Percentiles rank a stretch among this genome's conserved stretches.
These are phyloP conservation scores for Globisporangium okanoganense DNA, from an alignment of 352 stramenopile species.

Conservation along the genomic window DNA sequence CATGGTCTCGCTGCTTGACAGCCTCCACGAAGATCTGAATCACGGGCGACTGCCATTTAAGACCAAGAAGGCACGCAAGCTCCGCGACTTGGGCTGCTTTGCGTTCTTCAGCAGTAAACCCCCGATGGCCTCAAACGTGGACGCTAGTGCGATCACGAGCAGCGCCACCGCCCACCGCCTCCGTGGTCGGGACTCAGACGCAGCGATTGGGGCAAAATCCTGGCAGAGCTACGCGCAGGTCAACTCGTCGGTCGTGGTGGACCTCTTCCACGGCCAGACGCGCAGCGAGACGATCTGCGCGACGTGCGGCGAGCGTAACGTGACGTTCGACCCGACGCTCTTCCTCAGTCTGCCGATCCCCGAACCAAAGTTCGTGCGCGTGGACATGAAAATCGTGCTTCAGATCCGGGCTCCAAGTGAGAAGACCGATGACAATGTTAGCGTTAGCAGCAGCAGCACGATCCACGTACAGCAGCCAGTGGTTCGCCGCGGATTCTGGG, in stretches of 20 bases:
- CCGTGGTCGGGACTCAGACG: constrained; percentile 36
- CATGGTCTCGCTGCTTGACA: constrained; percentile 96
- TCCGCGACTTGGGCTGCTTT: constrained; percentile 19
- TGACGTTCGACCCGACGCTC: constrained; percentile 96
- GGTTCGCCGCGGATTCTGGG: constrained; percentile 44
- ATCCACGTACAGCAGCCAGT: constrained; percentile 13
- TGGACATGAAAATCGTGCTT: constrained; percentile 62
- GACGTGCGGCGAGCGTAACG: constrained; percentile 89
- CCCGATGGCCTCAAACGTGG: background rate
- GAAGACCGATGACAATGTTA: background rate
- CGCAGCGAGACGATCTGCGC: constrained; percentile 93
- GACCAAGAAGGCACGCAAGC: background rate
- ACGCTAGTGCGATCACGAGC: background rate
- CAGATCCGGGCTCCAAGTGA: constrained; percentile 19
- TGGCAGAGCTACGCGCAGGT: constrained; percentile 91
- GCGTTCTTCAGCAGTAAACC: constrained; percentile 16
- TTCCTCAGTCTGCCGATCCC: constrained; percentile 95
- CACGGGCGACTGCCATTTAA: constrained; percentile 12
- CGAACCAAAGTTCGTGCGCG: constrained; percentile 62
- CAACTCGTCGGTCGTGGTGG: constrained; percentile 95
- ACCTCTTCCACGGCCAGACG: constrained; percentile 95
- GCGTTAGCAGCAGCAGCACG: background rate
- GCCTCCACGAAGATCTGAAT: constrained; percentile 98
- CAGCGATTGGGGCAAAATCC: constrained; percentile 79
- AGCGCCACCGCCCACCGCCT: background rate